phyloP scores from a whole-genome alignment of 805 yeast genomes.

The Pichia scutulata region DNA sequence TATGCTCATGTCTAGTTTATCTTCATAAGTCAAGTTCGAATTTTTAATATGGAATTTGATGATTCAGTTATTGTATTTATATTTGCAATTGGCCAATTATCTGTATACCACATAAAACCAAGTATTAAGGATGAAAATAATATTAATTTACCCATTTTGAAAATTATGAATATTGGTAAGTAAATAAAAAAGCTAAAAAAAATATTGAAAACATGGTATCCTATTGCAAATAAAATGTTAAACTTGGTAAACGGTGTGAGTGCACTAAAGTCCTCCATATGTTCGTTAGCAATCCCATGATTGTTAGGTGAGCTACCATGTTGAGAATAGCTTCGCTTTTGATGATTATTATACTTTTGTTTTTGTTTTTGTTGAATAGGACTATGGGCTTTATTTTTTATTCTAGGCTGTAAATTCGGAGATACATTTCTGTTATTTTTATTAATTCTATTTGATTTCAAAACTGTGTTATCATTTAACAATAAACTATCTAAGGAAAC shows the following conservation, averaged over 20 bases:
- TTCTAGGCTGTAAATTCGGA: background rate
- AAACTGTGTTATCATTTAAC: background rate
- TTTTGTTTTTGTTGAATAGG: background rate
- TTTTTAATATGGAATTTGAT: background rate
- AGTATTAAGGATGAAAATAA: background rate
- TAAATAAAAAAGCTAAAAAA: constrained; percentile 8
- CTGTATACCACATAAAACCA: background rate
- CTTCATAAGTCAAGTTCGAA: background rate
- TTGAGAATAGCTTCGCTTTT: background rate
- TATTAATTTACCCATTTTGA: constrained; percentile 2
- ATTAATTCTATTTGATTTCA: background rate
- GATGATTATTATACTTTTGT: background rate
- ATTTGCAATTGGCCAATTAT: background rate
- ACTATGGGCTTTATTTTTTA: background rate
- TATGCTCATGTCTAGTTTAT: no score
- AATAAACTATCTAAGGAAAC: background rate
- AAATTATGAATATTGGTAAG: constrained; percentile 7
- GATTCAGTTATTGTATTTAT: background rate
- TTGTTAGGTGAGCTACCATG: background rate
- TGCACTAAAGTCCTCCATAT: background rate
- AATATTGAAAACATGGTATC: constrained; percentile 7
- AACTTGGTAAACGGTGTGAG: background rate
- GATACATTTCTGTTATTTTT: background rate
- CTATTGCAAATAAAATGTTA: constrained; percentile 5
- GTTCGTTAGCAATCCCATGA: background rate